Evolutionary conservation across 2,329 filamentous ascomycete genomes (phyloP).

Genomic region (Colletotrichum agaves): DNA sequence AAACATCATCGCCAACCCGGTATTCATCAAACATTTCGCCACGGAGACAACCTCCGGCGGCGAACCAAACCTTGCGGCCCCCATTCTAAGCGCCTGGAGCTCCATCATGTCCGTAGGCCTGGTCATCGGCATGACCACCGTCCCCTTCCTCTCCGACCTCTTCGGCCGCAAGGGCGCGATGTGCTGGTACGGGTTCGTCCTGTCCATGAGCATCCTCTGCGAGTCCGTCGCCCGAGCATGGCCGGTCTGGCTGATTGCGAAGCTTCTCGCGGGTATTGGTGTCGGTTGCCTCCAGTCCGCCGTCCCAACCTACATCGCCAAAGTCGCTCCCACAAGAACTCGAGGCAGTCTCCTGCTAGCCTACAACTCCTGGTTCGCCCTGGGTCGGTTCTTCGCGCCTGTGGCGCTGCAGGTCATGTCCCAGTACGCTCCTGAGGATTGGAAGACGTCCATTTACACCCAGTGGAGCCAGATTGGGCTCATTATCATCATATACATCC

Average conservation of each 20-base stretch:
- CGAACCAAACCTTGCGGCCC: slow-evolving; percentile 46
- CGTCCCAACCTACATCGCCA: slow-evolving; percentile 53
- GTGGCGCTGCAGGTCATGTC: slow-evolving; percentile 52
- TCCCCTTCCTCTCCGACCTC: slow-evolving; percentile 42
- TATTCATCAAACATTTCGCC: slow-evolving; percentile 50
- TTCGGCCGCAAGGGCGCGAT: slow-evolving; percentile 48
- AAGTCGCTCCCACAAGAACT: slow-evolving; percentile 53
- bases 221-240: slow-evolving; percentile 51
- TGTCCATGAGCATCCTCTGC: slow-evolving; percentile 49
- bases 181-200: slow-evolving; percentile 46
- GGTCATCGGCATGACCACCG: slow-evolving; percentile 49
- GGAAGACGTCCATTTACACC: slow-evolving; percentile 53
- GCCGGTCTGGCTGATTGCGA: slow-evolving; percentile 53
- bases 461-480: slow-evolving; percentile 57
- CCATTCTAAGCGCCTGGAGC: slow-evolving; percentile 51
- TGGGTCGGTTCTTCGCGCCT: slow-evolving; percentile 55
- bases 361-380: slow-evolving; percentile 56
- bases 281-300: slow-evolving; percentile 56
- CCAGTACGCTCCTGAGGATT: slow-evolving; percentile 46
- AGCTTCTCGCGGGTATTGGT: slow-evolving; percentile 50
- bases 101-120: slow-evolving; percentile 53
- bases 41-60: slow-evolving; percentile 42
- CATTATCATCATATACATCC: slow-evolving; percentile 51
- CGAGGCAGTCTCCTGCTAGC: slow-evolving; percentile 53
- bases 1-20: slow-evolving; percentile 51